A percentile compares a stretch with the other conserved stretches of the same genome.
These are phyloP conservation scores for Macrocybe gigantea DNA, from an alignment of 768 basidiomycete genomes.

Conservation along the genomic window DNA sequence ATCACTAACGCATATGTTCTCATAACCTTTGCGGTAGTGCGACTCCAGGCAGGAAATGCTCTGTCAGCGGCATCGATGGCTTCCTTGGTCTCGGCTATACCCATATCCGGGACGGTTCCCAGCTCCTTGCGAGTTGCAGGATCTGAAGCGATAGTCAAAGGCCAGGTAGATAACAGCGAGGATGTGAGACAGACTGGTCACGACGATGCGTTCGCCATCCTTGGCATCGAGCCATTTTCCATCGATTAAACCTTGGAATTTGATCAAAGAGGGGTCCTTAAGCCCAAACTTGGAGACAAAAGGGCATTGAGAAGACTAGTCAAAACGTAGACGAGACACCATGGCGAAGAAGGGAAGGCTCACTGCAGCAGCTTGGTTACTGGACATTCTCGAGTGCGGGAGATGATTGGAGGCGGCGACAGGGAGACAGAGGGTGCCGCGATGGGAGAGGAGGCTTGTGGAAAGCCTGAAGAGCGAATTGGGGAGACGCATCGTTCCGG, in stretches of 20 bases:
- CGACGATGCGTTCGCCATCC: constrained; percentile 63
- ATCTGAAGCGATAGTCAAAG: constrained; percentile 39
- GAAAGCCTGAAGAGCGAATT: too few relatives aligned
- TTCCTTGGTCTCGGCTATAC: constrained; percentile 70
- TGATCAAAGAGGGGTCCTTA: constrained; percentile 71
- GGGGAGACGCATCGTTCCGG: too few relatives aligned
- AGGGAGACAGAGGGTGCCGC: too few relatives aligned
- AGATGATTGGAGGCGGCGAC: too few relatives aligned
- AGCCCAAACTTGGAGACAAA: constrained; percentile 52
- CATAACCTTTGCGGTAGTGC: constrained; percentile 77
- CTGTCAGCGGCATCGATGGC: constrained; percentile 79
- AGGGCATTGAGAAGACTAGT: neutral
- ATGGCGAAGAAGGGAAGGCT: too few relatives aligned
- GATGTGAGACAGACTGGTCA: constrained; percentile 56
- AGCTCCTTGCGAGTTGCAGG: constrained; percentile 82
- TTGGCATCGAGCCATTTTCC: constrained; percentile 86
- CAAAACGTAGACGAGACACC: neutral
- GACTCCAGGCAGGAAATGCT: constrained; percentile 83
- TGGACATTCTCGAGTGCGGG: neutral
- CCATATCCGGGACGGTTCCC: constrained; percentile 89
- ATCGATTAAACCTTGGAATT: constrained; percentile 71
- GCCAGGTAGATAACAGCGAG: too few relatives aligned
- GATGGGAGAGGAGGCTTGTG: too few relatives aligned
- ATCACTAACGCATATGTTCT: constrained; percentile 5
- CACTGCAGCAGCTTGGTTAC: constrained; percentile 5